Percentiles rank a stretch among this genome's conserved stretches.
These are phyloP conservation scores for Zalaria sp. DNA, from an alignment of 2,329 filamentous ascomycete genomes.

Conservation along the genomic window DNA sequence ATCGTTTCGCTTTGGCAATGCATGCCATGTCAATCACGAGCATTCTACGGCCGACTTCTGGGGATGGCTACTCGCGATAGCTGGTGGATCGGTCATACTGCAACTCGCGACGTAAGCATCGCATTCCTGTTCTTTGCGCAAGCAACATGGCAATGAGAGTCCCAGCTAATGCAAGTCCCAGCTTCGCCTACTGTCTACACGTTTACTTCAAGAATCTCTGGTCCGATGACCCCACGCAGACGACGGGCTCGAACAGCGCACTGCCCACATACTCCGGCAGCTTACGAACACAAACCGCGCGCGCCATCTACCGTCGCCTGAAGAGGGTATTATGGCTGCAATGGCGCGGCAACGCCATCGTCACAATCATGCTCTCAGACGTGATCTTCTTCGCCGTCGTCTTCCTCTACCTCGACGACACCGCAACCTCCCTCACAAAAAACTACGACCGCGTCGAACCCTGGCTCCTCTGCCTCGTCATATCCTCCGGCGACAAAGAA, in stretches of 20 bases:
- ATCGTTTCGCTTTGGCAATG: slow-evolving; percentile 81
- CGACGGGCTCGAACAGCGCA: slow-evolving; percentile 47
- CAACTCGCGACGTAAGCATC: slow-evolving; percentile 68
- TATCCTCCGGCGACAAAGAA: slow-evolving; percentile 44
- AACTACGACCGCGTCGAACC: slow-evolving; percentile 40
- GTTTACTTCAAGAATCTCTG: slow-evolving; percentile 75
- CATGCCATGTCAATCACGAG: slow-evolving; percentile 87
- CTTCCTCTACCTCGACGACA: slow-evolving; percentile 76
- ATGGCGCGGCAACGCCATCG: slow-evolving; percentile 85
- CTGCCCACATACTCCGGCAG: slow-evolving; percentile 66
- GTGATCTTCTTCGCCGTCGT: slow-evolving; percentile 88
- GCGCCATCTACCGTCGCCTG: slow-evolving; percentile 77
- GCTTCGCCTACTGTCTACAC: slow-evolving; percentile 71
- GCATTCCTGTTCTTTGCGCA: not conserved
- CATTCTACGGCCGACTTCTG: slow-evolving; percentile 77
- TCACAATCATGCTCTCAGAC: slow-evolving; percentile 77
- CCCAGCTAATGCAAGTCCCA: slow-evolving; percentile 7
- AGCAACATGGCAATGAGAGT: too few species aligned
- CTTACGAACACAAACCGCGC: slow-evolving; percentile 63
- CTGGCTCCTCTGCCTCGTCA: slow-evolving; percentile 62
- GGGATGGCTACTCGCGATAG: slow-evolving; percentile 73
- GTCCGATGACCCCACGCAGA: slow-evolving; percentile 52
- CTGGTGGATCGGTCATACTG: slow-evolving; percentile 60
- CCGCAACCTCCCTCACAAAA: slow-evolving; percentile 43
- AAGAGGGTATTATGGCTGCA: slow-evolving; percentile 79